Conservation (phyloP, 176 grass and related monocot genomes). For the Oryza meridionalis region DNA sequence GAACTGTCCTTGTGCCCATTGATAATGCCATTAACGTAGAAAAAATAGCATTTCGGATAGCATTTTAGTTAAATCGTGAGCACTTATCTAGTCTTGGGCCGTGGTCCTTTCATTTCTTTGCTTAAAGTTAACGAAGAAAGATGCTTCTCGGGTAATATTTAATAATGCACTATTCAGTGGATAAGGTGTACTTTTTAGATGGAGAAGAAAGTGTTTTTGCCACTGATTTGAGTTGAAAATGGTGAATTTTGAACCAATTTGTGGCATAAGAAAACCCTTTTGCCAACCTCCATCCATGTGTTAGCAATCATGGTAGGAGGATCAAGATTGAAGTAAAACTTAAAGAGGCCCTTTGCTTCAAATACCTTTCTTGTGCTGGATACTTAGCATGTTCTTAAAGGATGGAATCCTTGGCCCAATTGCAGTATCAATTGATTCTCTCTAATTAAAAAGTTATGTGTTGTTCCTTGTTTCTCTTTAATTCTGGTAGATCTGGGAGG, state of each 20-base stretch:
- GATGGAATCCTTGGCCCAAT: slow-evolving; percentile 44
- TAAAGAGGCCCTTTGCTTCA: slow-evolving; percentile 54
- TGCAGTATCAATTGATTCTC: slow-evolving; percentile 53
- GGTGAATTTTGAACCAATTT: slow-evolving; percentile 20
- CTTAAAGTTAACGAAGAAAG: background rate
- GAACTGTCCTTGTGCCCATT: background rate
- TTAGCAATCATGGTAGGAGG: slow-evolving; percentile 16
- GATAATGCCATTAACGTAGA: background rate
- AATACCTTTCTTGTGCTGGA: slow-evolving; percentile 49
- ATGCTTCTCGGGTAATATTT: slow-evolving; percentile 7
- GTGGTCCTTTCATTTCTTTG: slow-evolving; percentile 11
- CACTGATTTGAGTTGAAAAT: background rate
- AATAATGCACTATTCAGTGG: slow-evolving; percentile 17
- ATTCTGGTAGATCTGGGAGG: slow-evolving; percentile 56
- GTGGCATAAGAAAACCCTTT: slow-evolving; percentile 20
- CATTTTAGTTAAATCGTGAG: background rate
- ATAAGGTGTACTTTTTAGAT: slow-evolving; percentile 35
- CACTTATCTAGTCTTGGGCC: background rate
- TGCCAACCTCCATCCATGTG: slow-evolving; percentile 44
- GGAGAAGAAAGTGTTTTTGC: background rate
- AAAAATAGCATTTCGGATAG: slow-evolving; percentile 2
- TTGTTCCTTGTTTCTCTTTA: slow-evolving; percentile 54
- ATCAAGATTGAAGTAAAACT: slow-evolving; percentile 33
- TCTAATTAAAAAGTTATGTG: slow-evolving; percentile 34
- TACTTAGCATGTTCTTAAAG: slow-evolving; percentile 46